Conservation (phyloP, 1,284 basidiomycete genomes). For the Sporisorium exsertum region DNA sequence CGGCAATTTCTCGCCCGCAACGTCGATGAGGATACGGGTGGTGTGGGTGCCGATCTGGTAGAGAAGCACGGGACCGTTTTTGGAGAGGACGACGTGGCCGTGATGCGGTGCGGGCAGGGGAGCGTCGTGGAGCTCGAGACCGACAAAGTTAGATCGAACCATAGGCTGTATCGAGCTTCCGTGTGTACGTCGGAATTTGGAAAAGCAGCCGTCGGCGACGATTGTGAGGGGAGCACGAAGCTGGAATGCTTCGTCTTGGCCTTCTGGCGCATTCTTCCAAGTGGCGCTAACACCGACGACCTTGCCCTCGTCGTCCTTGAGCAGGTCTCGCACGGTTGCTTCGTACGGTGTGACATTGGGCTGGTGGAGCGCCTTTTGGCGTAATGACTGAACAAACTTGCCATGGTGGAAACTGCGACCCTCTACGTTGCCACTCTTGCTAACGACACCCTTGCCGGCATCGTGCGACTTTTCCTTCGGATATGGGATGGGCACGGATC, state of each 20-base stretch:
- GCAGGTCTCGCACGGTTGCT: constrained; percentile 60
- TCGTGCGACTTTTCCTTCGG: constrained; percentile 72
- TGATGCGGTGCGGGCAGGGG: constrained; percentile 83
- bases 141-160: constrained; percentile 83
- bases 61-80: constrained; percentile 81
- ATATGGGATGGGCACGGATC: constrained; percentile 87
- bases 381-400: constrained; percentile 84
- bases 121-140: constrained; percentile 80
- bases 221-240: constrained; percentile 82
- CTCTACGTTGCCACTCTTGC: constrained; percentile 70
- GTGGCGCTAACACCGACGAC: constrained; percentile 57
- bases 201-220: constrained; percentile 94
- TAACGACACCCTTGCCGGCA: constrained; percentile 40
- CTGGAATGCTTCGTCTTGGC: constrained; percentile 48
- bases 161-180: constrained; percentile 72
- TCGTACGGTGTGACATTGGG: constrained; percentile 56
- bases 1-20: constrained; percentile 83
- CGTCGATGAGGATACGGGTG: constrained; percentile 92
- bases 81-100: constrained; percentile 84
- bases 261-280: constrained; percentile 37
- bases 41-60: constrained; percentile 83
- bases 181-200: constrained; percentile 77
- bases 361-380: constrained; percentile 75
- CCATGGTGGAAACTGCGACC: constrained; percentile 94
- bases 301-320: constrained; percentile 45